Percentiles rank a stretch among this genome's conserved stretches.
Conservation (phyloP, 768 basidiomycete genomes). For the Hericium coralloides region DNA sequence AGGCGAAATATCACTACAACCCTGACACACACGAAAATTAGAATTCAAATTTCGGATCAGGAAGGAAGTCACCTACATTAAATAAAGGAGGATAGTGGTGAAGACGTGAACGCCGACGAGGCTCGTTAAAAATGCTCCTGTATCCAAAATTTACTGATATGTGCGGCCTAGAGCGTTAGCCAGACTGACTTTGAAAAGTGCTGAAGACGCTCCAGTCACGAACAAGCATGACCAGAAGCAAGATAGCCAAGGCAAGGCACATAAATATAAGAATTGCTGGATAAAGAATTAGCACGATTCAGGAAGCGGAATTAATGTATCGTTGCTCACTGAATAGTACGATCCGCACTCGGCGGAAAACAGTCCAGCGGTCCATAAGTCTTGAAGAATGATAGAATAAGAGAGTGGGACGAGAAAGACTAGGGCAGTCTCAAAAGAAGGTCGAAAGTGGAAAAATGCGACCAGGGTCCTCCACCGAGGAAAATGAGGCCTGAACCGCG, state of each 20-base stretch:
- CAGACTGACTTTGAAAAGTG: constrained; percentile 2
- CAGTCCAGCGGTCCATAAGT: constrained; percentile 7
- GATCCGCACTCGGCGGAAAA: constrained; percentile 12
- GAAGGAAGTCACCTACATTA: constrained; percentile 3
- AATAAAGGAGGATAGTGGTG: constrained; percentile 9
- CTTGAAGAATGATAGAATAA: not conserved
- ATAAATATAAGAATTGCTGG: constrained; percentile 3
- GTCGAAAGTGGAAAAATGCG: too few species aligned
- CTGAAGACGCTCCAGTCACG: constrained; percentile 2
- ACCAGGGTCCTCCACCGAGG: too few species aligned
- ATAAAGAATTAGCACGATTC: not conserved
- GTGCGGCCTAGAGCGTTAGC: not conserved
- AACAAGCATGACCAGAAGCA: constrained; percentile 3
- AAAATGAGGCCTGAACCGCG: too few species aligned
- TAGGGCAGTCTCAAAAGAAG: too few species aligned
- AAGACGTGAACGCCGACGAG: constrained; percentile 1
- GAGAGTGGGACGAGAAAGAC: too few species aligned
- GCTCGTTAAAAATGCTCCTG: constrained; percentile 1
- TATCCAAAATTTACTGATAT: not conserved
- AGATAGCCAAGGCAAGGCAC: constrained; percentile 1
- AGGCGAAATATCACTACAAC: constrained; percentile 3
- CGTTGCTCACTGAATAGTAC: constrained; percentile 5
- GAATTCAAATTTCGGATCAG: not conserved
- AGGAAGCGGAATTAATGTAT: not conserved
- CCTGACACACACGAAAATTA: not conserved